Base-by-base conservation (phyloP, 805 yeast species). In the Candida silvicultrix region DNA sequence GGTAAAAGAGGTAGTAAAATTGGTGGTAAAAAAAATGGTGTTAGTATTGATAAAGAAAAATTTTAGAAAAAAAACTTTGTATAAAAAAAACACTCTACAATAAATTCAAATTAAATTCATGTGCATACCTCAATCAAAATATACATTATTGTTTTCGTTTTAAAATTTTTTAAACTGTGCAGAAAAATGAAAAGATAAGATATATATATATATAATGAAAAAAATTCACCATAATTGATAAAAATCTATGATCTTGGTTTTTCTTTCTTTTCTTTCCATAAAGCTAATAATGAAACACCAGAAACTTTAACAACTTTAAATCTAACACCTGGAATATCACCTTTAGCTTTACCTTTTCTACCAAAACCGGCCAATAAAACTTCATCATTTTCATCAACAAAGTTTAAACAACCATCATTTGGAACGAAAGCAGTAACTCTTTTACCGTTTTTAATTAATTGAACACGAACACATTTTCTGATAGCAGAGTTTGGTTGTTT, bases 291-390 rank as follows among this genome's bases (percentile, higher is more conserved):
- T 66, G 99, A 94, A 69, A 95, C 99, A 87, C 99, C 99, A 66
- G 99, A 88, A 67, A 94, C 99, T 84, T 94, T 94, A 74, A 94
- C 99, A 74, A 94, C 99, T 88, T 94, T 94, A 89, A 94, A 94
- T 87, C 99, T 94, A 73, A 94, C 99, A 89, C 99, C 99, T 77
- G 99, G 99, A 72, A 94, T 92, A 90, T 94, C 99, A 84, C 99
- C 99, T 95, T 94, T 94, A 76, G 99, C 99, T 85, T 94, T 94
- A 83, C 99, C 99, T 85, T 96, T 94, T 82, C 98, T 89, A 89
- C 99, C 99, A 89, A 94, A 94, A 84, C 99, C 99, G 69, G 99
- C 98, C 67, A 94, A 83, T 69, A 94, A 81, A 67, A 94, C 99
- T 78, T 94, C 98, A 80, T 94, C 99, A 83, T 94, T 94, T 82